Evolutionary conservation across 441 rosid species (phyloP), one percentile per base, ranked within the genome.

Genomic region (Bocquillonia castaneifolia): DNA sequence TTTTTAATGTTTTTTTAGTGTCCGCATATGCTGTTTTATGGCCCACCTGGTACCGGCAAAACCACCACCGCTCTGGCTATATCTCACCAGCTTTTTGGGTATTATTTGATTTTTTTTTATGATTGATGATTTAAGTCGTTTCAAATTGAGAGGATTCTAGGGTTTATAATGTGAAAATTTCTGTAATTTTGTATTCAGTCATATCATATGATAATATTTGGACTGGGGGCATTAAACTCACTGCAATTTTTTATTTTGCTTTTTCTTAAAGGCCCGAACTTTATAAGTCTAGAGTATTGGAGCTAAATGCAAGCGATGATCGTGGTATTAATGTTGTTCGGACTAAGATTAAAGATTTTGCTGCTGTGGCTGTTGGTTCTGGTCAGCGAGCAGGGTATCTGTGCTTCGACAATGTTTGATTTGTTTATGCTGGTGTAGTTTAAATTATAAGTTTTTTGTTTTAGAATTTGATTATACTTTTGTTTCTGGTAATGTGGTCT

Each of bases 261-360:
- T n/a, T n/a, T n/a, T n/a, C n/a, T 58, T 79, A 50, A 84, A 93
- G 98, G 65, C 99, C 96, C 59, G 97, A 91, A 64, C 84, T 89
- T 56, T 89, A 93, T 85, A 93, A 87, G 79, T 86, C 91, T 47
- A 86, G 99, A 83, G 99, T 93, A 74, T 76, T 93, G 70, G 99
- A 93, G 87, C 83, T 93, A 60, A 93, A 93, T 86, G 99, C 99
- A 6, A 93, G 99, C 83, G 99, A 93, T 80, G 97, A 91, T 68
- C 93, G 99, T 81, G 99, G 99, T 34, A 92, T 91, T 58, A 94
- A 90, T 78, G 97, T 94, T 75, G 99, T 90, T 44, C 88, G 96
- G 29, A 91, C 99, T 18, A 94, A 91, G 85, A 94, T 94, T 68
- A 94, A 94, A 82, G 87, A 84, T 77, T 94, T 94, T 82, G 99